Conservation (phyloP, 306 rosid genomes). For the Trifolium dubium region DNA sequence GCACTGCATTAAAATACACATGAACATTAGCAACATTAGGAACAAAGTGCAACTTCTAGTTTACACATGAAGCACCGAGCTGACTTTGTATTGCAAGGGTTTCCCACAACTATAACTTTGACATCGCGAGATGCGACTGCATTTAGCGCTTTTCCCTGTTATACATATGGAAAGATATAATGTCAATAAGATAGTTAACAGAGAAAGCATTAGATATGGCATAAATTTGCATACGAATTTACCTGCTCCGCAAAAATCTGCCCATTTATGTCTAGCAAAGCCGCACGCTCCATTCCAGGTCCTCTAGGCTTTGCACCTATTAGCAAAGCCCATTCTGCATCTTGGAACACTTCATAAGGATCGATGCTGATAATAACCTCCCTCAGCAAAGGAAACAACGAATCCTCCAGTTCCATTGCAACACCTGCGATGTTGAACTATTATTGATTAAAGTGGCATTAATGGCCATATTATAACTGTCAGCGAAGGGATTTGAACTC, state of each 20-base stretch:
- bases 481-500: background rate
- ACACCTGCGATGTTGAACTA: slow-evolving; percentile 64
- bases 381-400: slow-evolving; percentile 84
- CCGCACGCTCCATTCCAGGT: slow-evolving; percentile 97
- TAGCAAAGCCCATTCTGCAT: slow-evolving; percentile 90
- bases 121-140: slow-evolving; percentile 86
- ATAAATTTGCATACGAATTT: slow-evolving; percentile 29
- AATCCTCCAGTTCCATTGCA: slow-evolving; percentile 99
- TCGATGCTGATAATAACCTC: slow-evolving; percentile 88
- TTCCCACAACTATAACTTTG: slow-evolving; percentile 94
- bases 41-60: slow-evolving; percentile 26
- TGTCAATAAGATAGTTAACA: slow-evolving; percentile 17
- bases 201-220: background rate
- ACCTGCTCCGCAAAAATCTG: slow-evolving; percentile 90
- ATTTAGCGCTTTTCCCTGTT: slow-evolving; percentile 87
- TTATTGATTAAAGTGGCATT: background rate
- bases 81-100: slow-evolving; percentile 97
- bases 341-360: slow-evolving; percentile 95
- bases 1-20: slow-evolving; percentile 61
- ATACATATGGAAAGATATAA: slow-evolving; percentile 22
- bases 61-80: slow-evolving; percentile 42
- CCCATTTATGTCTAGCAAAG: slow-evolving; percentile 82
- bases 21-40: slow-evolving; percentile 32
- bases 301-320: slow-evolving; percentile 99
- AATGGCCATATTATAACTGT: background rate